Percentiles rank a stretch among this genome's conserved stretches.
Evolutionary conservation across 2,329 filamentous ascomycete genomes (phyloP).

Genomic region (Arthrinium puccinioides): DNA sequence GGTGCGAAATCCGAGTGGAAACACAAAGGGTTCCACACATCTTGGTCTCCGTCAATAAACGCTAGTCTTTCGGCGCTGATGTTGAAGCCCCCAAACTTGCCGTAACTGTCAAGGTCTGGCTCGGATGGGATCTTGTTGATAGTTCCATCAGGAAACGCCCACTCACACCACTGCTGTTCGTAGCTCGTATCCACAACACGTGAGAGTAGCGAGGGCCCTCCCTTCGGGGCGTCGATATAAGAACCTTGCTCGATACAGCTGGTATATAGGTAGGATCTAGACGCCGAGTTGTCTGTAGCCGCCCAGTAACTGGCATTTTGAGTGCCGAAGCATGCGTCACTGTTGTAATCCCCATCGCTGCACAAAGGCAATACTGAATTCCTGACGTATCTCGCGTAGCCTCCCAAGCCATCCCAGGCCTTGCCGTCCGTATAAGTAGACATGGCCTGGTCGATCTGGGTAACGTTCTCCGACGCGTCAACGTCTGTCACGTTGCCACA

Average conservation of each 20-base stretch:
- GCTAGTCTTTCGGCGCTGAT: slow-evolving; percentile 38
- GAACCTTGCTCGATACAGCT: slow-evolving; percentile 40
- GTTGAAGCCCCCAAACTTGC: slow-evolving; percentile 38
- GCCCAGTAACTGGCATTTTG: slow-evolving; percentile 34
- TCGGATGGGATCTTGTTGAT: slow-evolving; percentile 35
- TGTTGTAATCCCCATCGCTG: slow-evolving; percentile 29
- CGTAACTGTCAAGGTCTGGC: slow-evolving; percentile 33
- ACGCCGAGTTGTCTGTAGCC: slow-evolving; percentile 28
- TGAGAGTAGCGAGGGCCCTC: slow-evolving; percentile 37
- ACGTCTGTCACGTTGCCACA: slow-evolving; percentile 43
- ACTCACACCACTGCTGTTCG: slow-evolving; percentile 48
- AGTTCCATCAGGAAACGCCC: slow-evolving; percentile 40
- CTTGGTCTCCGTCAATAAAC: slow-evolving; percentile 43
- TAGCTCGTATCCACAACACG: slow-evolving; percentile 38
- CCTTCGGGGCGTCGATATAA: slow-evolving; percentile 38
- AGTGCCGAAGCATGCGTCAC: slow-evolving; percentile 35
- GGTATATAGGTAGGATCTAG: slow-evolving; percentile 41
- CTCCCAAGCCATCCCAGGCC: slow-evolving; percentile 42
- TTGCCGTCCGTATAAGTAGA: slow-evolving; percentile 40
- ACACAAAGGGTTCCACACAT: slow-evolving; percentile 45
- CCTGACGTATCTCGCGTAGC: slow-evolving; percentile 45
- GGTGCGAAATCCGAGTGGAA: slow-evolving; percentile 38
- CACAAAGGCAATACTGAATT: slow-evolving; percentile 34
- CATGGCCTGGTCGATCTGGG: slow-evolving; percentile 35
- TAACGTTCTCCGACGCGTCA: slow-evolving; percentile 32